phyloP scores from a whole-genome alignment of 345 rosid species.

The Ailanthus altissimus region DNA sequence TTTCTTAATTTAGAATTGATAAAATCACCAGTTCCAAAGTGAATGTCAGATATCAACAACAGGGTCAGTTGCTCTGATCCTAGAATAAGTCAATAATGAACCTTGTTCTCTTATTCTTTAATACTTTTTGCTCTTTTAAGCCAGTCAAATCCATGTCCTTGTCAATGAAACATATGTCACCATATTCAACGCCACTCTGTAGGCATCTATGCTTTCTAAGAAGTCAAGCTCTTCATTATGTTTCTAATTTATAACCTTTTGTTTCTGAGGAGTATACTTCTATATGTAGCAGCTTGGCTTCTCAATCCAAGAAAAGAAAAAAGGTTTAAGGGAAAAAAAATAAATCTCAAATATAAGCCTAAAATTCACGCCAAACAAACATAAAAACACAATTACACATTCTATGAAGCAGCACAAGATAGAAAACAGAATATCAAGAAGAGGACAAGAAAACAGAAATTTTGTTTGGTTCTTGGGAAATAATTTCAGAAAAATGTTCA shows the following conservation, averaged over 20 bases:
- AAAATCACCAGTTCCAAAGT: background rate
- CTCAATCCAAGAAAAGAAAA: background rate
- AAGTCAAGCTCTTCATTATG: background rate
- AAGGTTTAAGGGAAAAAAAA: background rate
- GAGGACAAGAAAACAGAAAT: background rate
- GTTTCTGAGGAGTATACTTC: background rate
- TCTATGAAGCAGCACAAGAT: background rate
- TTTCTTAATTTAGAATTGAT: background rate
- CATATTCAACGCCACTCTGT: conserved; percentile 1
- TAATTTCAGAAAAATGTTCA: no score
- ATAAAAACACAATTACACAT: background rate
- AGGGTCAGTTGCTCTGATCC: background rate
- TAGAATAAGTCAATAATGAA: background rate
- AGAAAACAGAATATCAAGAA: background rate
- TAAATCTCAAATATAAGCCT: background rate
- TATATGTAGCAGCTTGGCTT: background rate
- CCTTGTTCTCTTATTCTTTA: background rate
- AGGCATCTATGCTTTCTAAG: background rate
- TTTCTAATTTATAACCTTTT: background rate
- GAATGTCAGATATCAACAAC: no score
- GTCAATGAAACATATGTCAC: background rate
- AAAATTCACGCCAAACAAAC: background rate
- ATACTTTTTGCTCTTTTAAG: background rate
- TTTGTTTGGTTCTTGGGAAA: background rate
- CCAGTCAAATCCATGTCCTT: background rate